These are phyloP conservation scores for Linderina pennispora DNA, from an alignment of 192 early-diverging fungal genomes.

Conservation along the genomic window DNA sequence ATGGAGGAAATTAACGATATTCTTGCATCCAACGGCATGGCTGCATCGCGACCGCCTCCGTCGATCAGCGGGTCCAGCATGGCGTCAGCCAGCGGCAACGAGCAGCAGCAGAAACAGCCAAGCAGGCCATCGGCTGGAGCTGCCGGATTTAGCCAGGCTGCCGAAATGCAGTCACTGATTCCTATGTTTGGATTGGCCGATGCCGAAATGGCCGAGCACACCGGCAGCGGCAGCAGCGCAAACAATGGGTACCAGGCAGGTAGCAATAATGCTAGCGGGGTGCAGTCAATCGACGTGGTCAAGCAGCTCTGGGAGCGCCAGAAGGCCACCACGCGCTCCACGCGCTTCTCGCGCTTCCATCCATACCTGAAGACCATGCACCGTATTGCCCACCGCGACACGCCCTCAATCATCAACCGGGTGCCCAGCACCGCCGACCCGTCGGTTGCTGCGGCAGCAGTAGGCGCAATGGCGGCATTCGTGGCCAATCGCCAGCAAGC, in stretches of 20 bases:
- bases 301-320: slow-evolving; percentile 23
- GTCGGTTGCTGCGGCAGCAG: slow-evolving; percentile 35
- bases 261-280: too few species aligned
- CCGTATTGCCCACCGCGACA: slow-evolving; percentile 35
- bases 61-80: not conserved
- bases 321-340: slow-evolving; percentile 34
- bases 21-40: slow-evolving; percentile 5
- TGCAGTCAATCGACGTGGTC: slow-evolving; percentile 5
- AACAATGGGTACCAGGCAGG: too few species aligned
- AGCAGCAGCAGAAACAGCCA: not conserved
- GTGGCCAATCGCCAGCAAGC: slow-evolving; percentile 1
- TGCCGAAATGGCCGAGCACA: not conserved
- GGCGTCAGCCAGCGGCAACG: not conserved
- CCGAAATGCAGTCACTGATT: not conserved
- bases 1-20: slow-evolving; percentile 12
- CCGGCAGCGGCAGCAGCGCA: not conserved
- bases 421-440: slow-evolving; percentile 40
- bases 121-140: too few species aligned
- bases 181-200: slow-evolving; percentile 5
- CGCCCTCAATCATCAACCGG: slow-evolving; percentile 32
- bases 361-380: slow-evolving; percentile 45
- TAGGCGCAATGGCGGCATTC: slow-evolving; percentile 29
- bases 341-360: slow-evolving; percentile 42
- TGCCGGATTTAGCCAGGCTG: not conserved
- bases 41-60: not conserved